phyloP scores from a whole-genome alignment of 2,329 filamentous ascomycete species.

The Teratosphaeriaceae sp. region DNA sequence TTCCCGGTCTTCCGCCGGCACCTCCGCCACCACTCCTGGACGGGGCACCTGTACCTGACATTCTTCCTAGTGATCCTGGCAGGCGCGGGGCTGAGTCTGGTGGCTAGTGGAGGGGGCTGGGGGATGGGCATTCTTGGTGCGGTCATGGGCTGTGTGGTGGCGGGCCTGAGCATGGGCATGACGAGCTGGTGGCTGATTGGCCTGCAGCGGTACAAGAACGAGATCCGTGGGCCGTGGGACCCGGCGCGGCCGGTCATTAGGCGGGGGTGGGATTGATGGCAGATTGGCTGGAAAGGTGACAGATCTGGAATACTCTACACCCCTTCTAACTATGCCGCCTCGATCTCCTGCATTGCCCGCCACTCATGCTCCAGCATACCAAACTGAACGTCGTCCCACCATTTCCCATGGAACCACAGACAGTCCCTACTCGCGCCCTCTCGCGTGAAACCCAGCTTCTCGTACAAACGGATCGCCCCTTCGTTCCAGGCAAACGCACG shows the following conservation, averaged over 20 bases:
- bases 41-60: slow-evolving; percentile 71
- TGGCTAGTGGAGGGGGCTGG: slow-evolving; percentile 48
- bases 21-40: slow-evolving; percentile 73
- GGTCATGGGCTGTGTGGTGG: slow-evolving; percentile 66
- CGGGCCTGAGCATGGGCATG: slow-evolving; percentile 75
- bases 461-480: slow-evolving; percentile 39
- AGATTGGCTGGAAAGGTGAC: too few species aligned
- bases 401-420: slow-evolving; percentile 39
- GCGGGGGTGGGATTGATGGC: slow-evolving; percentile 5
- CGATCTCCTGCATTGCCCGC: slow-evolving; percentile 18
- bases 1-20: slow-evolving; percentile 97
- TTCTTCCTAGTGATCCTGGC: slow-evolving; percentile 70
- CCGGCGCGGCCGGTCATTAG: slow-evolving; percentile 77
- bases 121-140: slow-evolving; percentile 62
- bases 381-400: slow-evolving; percentile 27
- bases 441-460: slow-evolving; percentile 39
- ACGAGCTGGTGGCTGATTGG: slow-evolving; percentile 98
- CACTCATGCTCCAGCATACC: slow-evolving; percentile 38
- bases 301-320: too few species aligned
- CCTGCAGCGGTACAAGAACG: slow-evolving; percentile 97
- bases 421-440: slow-evolving; percentile 40
- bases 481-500: slow-evolving; percentile 39
- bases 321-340: too few species aligned
- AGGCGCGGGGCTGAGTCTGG: slow-evolving; percentile 66
- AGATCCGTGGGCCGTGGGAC: slow-evolving; percentile 97